These are phyloP conservation scores for Aspergillus glaucus DNA, from an alignment of 2,329 filamentous ascomycete species.

Conservation along the genomic window DNA sequence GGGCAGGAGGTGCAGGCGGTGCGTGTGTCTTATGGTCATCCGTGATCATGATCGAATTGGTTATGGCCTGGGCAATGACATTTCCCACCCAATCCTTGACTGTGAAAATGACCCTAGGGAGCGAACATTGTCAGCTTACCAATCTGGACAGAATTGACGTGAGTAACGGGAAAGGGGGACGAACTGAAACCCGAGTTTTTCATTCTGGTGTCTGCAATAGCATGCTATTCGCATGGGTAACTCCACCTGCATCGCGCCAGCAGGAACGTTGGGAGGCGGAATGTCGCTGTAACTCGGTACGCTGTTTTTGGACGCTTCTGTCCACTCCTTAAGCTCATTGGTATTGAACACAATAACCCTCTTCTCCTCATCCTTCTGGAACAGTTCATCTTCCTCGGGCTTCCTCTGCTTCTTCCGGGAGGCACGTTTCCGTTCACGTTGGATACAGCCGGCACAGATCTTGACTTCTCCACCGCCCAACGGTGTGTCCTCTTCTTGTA, in stretches of 20 bases:
- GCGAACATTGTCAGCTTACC: constrained; percentile 13
- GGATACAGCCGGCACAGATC: constrained; percentile 88
- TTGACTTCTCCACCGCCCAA: constrained; percentile 88
- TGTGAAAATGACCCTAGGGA: constrained; percentile 73
- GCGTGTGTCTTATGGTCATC: constrained; percentile 91
- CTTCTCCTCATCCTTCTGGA: constrained; percentile 71
- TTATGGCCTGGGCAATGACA: constrained; percentile 76
- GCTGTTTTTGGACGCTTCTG: constrained; percentile 53
- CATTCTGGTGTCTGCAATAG: constrained; percentile 90
- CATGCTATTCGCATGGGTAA: constrained; percentile 94
- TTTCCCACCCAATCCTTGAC: constrained; percentile 74
- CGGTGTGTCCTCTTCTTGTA: constrained; percentile 63
- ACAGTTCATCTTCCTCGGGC: constrained; percentile 83
- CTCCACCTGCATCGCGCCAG: constrained; percentile 68
- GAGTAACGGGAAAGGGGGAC: constrained; percentile 11
- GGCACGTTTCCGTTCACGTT: constrained; percentile 82
- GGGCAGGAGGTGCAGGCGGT: constrained; percentile 32
- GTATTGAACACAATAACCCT: constrained; percentile 90
- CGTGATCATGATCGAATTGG: constrained; percentile 89
- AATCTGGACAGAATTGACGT: not conserved
- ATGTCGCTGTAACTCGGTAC: constrained; percentile 38
- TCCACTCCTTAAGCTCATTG: constrained; percentile 78
- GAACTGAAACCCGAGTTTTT: constrained; percentile 77
- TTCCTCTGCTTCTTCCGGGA: constrained; percentile 91
- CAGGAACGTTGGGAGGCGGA: constrained; percentile 29